Percentiles rank a stretch among this genome's conserved stretches.
Conservation (phyloP, 257 asterid species). For the Verbena officinalis region DNA sequence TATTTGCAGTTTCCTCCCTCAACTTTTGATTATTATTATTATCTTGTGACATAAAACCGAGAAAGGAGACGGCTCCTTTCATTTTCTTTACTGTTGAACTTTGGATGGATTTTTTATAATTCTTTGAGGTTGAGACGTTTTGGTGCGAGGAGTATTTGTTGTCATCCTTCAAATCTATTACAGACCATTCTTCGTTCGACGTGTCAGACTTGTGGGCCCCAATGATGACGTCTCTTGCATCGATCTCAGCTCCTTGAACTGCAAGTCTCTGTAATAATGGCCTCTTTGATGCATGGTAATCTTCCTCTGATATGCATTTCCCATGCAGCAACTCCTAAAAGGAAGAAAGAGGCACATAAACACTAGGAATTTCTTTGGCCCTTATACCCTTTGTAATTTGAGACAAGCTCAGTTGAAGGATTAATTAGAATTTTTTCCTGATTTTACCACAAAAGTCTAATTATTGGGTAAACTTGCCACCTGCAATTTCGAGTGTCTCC, state of each 20-base stretch:
- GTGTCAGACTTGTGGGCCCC: conserved; percentile 43
- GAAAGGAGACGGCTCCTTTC: conserved; percentile 60
- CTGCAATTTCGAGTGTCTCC: no score
- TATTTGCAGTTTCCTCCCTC: conserved; percentile 33
- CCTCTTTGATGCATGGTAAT: conserved; percentile 89
- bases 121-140: conserved; percentile 37
- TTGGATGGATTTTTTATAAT: conserved; percentile 27
- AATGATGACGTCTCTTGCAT: conserved; percentile 63
- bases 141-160: conserved; percentile 39
- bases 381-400: no score
- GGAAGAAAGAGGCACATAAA: background rate
- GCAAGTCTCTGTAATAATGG: conserved; percentile 88
- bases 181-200: conserved; percentile 78
- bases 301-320: conserved; percentile 87
- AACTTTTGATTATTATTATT: conserved; percentile 30
- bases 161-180: conserved; percentile 75
- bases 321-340: conserved; percentile 73
- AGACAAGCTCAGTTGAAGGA: no score
- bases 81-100: conserved; percentile 43
- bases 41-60: conserved; percentile 49
- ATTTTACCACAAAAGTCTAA: no score
- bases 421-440: no score
- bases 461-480: no score
- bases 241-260: conserved; percentile 93
- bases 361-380: no score